These are phyloP conservation scores for Paramecium sonneborni DNA, from an alignment of 73 alveolate genomes.

Conservation along the genomic window DNA sequence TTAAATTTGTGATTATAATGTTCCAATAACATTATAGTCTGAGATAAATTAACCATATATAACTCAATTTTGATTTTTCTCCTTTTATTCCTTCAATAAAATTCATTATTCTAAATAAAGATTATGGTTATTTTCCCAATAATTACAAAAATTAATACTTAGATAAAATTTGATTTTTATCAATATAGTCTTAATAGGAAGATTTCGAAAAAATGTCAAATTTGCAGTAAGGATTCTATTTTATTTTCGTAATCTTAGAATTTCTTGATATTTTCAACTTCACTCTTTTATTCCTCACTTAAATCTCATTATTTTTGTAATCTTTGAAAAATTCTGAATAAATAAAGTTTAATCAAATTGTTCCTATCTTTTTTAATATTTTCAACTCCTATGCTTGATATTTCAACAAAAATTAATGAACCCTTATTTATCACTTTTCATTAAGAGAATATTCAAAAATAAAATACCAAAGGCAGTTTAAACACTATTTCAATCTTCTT, in stretches of 20 bases:
- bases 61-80: background rate
- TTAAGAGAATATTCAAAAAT: background rate
- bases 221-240: background rate
- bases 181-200: background rate
- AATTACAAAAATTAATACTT: background rate
- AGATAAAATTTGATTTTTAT: background rate
- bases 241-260: background rate
- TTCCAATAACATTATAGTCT: background rate
- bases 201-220: background rate
- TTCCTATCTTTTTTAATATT: background rate
- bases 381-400: too few relatives aligned
- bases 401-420: too few relatives aligned
- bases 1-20: background rate
- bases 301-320: background rate
- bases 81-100: background rate
- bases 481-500: background rate
- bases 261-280: background rate
- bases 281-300: background rate
- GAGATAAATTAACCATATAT: background rate
- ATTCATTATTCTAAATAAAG: background rate
- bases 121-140: background rate
- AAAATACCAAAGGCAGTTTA: background rate
- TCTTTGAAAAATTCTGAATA: background rate
- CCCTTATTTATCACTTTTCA: too few relatives aligned
- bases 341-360: background rate